Conservation (phyloP, 164 flowering plant species). For the Houttuynia cordata region DNA sequence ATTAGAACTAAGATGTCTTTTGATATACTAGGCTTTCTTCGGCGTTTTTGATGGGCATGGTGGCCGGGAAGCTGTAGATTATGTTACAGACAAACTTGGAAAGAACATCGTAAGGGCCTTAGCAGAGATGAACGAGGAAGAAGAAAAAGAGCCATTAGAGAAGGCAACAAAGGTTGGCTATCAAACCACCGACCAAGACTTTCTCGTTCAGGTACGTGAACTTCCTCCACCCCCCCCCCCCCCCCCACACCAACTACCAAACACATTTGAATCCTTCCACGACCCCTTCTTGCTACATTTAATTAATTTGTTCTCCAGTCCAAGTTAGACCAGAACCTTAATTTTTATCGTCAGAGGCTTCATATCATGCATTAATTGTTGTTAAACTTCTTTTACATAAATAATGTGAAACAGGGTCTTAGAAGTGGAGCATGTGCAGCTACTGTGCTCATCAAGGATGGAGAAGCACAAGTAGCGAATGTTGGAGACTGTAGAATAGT, state of each 20-base stretch:
- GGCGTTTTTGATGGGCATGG: slow-evolving; percentile 54
- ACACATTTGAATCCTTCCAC: slow-evolving; percentile 3
- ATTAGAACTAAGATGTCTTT: not conserved
- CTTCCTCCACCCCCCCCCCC: too few relatives aligned
- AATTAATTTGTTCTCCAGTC: not conserved
- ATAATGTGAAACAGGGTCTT: slow-evolving; percentile 21
- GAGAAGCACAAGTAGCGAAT: slow-evolving; percentile 29
- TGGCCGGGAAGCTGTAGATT: slow-evolving; percentile 43
- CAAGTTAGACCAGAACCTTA: not conserved
- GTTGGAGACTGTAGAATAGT: slow-evolving; percentile 55
- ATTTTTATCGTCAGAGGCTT: not conserved
- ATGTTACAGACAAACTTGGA: slow-evolving; percentile 33
- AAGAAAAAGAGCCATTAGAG: slow-evolving; percentile 14
- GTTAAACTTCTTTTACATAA: too few relatives aligned
- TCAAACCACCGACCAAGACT: slow-evolving; percentile 29
- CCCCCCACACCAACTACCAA: not conserved
- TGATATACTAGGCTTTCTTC: slow-evolving; percentile 32
- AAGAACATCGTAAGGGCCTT: slow-evolving; percentile 28
- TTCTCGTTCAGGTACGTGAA: slow-evolving; percentile 31
- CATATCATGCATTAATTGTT: not conserved
- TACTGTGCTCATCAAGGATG: slow-evolving; percentile 29
- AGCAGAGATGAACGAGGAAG: not conserved
- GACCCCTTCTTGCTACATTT: not conserved
- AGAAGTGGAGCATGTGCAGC: slow-evolving; percentile 45
- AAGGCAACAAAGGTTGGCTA: slow-evolving; percentile 29